These are phyloP conservation scores for Metarhizium robertsii DNA, from an alignment of 2,329 filamentous ascomycete genomes.

Conservation along the genomic window DNA sequence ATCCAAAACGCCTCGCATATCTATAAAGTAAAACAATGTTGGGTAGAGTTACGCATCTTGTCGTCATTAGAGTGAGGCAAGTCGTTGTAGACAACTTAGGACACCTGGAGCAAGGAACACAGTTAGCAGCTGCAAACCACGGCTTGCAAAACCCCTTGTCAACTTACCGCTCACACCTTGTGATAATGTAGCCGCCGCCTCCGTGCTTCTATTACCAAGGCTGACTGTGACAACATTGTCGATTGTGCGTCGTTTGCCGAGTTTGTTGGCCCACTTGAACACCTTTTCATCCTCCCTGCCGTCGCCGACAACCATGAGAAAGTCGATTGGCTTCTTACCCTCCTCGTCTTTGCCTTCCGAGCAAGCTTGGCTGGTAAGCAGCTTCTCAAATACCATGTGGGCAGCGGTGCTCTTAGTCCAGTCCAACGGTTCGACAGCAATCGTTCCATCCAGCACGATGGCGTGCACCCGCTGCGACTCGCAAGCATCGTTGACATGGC, in stretches of 20 bases:
- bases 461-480: constrained; percentile 77
- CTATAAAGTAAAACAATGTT: background rate
- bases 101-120: constrained; percentile 22
- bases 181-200: constrained; percentile 75
- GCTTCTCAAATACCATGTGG: constrained; percentile 57
- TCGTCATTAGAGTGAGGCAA: constrained; percentile 21
- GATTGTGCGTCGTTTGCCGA: constrained; percentile 50
- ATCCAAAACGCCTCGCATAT: constrained; percentile 4
- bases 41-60: background rate
- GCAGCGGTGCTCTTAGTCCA: constrained; percentile 85
- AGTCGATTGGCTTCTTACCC: constrained; percentile 53
- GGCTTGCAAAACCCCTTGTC: background rate
- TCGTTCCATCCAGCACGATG: constrained; percentile 66
- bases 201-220: constrained; percentile 77
- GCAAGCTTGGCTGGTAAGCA: constrained; percentile 35
- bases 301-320: constrained; percentile 82
- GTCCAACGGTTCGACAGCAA: constrained; percentile 76
- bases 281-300: constrained; percentile 89
- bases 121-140: background rate
- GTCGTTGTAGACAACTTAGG: constrained; percentile 32
- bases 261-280: constrained; percentile 84
- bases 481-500: constrained; percentile 91
- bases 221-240: constrained; percentile 76
- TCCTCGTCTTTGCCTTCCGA: constrained; percentile 12
- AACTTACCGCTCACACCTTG: constrained; percentile 81